These are phyloP conservation scores for Solanum appendiculatum DNA, from an alignment of 257 asterid species.

Conservation along the genomic window DNA sequence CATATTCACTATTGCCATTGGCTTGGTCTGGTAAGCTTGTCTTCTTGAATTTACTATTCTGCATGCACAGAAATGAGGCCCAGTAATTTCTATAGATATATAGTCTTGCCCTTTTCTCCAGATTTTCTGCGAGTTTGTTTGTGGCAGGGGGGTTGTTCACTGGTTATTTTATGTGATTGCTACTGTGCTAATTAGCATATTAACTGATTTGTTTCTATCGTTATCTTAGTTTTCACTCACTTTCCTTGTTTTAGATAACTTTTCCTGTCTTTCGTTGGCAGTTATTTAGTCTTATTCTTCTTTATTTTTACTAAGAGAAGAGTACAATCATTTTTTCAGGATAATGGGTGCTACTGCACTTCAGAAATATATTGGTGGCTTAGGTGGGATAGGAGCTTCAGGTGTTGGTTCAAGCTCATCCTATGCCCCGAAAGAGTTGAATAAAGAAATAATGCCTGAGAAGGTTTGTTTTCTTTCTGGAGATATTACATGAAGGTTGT, in stretches of 20 bases:
- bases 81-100: not conserved
- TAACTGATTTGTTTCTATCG: not conserved
- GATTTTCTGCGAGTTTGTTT: not conserved
- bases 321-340: constrained; percentile 31
- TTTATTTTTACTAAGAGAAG: not conserved
- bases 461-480: constrained; percentile 40
- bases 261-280: not conserved
- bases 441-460: constrained; percentile 81
- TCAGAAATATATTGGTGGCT: constrained; percentile 88
- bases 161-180: not conserved
- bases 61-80: not conserved
- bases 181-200: not conserved
- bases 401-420: constrained; percentile 94
- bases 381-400: constrained; percentile 93
- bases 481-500: not conserved
- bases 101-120: not conserved
- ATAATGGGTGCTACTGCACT: constrained; percentile 75
- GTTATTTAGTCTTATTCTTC: not conserved
- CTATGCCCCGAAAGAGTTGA: constrained; percentile 73
- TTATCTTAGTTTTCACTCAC: not conserved
- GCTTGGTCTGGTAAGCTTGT: constrained; percentile 69
- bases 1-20: constrained; percentile 69
- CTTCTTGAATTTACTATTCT: not conserved
- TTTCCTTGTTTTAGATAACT: not conserved
- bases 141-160: not conserved